Percentiles rank a stretch among this genome's conserved stretches.
Evolutionary conservation across 345 rosid genomes (phyloP).

Genomic region (Noccaea caerulescens): DNA sequence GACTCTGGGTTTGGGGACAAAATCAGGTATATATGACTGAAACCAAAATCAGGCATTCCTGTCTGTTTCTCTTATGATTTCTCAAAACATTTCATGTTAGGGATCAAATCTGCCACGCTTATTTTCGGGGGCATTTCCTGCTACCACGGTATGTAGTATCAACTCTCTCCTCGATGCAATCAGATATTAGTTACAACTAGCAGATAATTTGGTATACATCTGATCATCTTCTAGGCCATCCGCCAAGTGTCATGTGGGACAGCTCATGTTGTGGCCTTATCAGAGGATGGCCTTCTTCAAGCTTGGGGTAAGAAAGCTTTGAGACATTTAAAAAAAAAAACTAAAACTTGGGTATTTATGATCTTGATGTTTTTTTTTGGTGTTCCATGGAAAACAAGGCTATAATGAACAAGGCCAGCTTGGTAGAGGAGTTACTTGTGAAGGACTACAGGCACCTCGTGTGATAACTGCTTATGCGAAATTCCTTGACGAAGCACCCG

Average conservation of each 20-base stretch:
- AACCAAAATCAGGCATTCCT: conserved; percentile 14
- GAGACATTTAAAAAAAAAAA: too few relatives aligned
- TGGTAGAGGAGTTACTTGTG: conserved; percentile 95
- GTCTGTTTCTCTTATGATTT: neutral
- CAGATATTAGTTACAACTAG: neutral
- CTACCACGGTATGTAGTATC: conserved; percentile 55
- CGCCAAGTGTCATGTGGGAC: conserved; percentile 91
- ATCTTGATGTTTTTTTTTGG: conserved; percentile 29
- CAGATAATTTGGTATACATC: conserved; percentile 1
- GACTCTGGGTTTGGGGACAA: conserved; percentile 99
- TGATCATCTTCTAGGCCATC: conserved; percentile 52
- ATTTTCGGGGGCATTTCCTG: conserved; percentile 85
- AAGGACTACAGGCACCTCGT: conserved; percentile 89
- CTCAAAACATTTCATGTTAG: conserved; percentile 46
- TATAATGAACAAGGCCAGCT: conserved; percentile 96
- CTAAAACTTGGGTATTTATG: too few relatives aligned
- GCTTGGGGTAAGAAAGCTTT: conserved; percentile 76
- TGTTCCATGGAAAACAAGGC: conserved; percentile 49
- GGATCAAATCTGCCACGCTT: conserved; percentile 88
- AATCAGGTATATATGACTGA: conserved; percentile 65
- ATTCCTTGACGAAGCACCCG: conserved; percentile 96
- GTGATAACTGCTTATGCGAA: conserved; percentile 76
- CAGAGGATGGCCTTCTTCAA: conserved; percentile 84
- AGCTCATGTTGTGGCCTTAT: conserved; percentile 90
- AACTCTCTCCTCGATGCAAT: neutral